A percentile compares a stretch with the other conserved stretches of the same genome.
Conservation (phyloP, 2,329 filamentous ascomycete species). For the Trichoderma cornu-damae region DNA sequence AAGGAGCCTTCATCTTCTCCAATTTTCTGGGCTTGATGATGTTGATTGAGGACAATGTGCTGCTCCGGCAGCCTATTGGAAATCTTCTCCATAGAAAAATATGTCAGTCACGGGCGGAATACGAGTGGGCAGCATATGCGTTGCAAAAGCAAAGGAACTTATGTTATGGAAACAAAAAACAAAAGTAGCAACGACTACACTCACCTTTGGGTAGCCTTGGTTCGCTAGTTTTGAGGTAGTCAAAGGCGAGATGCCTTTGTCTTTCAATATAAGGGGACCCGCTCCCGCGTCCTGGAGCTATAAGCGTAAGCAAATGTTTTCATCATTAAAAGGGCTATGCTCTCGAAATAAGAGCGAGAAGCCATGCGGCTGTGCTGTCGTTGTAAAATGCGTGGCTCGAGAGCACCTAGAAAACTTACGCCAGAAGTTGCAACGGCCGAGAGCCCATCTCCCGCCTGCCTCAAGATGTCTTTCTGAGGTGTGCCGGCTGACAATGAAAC, state of each 20-base stretch:
- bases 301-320: neutral
- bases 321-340: neutral
- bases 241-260: slow-evolving; percentile 43
- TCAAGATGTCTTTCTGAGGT: slow-evolving; percentile 24
- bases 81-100: slow-evolving; percentile 63
- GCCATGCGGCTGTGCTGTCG: neutral
- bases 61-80: slow-evolving; percentile 71
- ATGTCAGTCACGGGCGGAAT: slow-evolving; percentile 37
- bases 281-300: neutral
- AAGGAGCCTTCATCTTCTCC: slow-evolving; percentile 36
- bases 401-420: slow-evolving; percentile 21
- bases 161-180: no score
- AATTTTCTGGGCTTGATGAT: slow-evolving; percentile 49
- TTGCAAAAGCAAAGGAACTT: no score
- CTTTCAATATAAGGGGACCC: slow-evolving; percentile 28
- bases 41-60: slow-evolving; percentile 53
- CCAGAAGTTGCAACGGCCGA: slow-evolving; percentile 18
- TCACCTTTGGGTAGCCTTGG: slow-evolving; percentile 50
- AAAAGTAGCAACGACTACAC: slow-evolving; percentile 1
- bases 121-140: slow-evolving; percentile 44
- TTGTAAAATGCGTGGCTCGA: neutral
- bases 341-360: neutral
- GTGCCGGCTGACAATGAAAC: slow-evolving; percentile 18
- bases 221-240: slow-evolving; percentile 52
- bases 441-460: slow-evolving; percentile 18